phyloP scores from a whole-genome alignment of 768 basidiomycete genomes.

The Amanita muscaria region DNA sequence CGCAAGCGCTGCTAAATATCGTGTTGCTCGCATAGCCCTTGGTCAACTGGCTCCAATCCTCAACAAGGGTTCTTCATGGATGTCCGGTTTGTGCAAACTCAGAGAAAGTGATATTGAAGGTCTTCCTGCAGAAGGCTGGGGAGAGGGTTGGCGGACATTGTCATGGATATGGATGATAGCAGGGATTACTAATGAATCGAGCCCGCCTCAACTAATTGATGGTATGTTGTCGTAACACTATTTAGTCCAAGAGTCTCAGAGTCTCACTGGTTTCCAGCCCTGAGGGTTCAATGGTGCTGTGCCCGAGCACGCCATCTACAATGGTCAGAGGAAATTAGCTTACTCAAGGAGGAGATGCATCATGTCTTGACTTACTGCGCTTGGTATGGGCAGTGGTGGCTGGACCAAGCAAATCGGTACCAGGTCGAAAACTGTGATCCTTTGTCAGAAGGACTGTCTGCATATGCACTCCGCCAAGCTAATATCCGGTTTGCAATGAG shows the following conservation, averaged over 20 bases:
- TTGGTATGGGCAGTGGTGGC: constrained; percentile 15
- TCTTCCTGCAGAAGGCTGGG: constrained; percentile 3
- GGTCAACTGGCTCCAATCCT: background rate
- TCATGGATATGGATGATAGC: constrained; percentile 16
- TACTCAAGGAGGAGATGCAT: constrained; percentile 19
- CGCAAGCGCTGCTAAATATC: background rate
- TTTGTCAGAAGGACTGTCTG: constrained; percentile 7
- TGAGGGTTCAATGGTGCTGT: constrained; percentile 19
- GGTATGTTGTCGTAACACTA: background rate
- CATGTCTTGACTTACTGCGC: constrained; percentile 10
- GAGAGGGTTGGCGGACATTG: constrained; percentile 8
- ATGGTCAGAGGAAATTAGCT: constrained; percentile 17
- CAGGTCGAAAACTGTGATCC: constrained; percentile 1
- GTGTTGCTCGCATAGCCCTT: background rate
- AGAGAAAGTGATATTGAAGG: constrained; percentile 8
- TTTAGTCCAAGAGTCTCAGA: background rate
- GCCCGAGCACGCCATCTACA: constrained; percentile 12
- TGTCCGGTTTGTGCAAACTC: constrained; percentile 9
- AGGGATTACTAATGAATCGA: constrained; percentile 3
- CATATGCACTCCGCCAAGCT: constrained; percentile 10
- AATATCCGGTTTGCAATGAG: constrained; percentile 1
- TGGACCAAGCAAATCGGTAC: background rate
- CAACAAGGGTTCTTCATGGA: background rate
- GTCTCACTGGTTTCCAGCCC: constrained; percentile 7
- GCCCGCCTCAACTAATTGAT: constrained; percentile 9